Evolutionary conservation across 2,329 filamentous ascomycete species (phyloP).

Genomic region (Colletotrichum limetticola): DNA sequence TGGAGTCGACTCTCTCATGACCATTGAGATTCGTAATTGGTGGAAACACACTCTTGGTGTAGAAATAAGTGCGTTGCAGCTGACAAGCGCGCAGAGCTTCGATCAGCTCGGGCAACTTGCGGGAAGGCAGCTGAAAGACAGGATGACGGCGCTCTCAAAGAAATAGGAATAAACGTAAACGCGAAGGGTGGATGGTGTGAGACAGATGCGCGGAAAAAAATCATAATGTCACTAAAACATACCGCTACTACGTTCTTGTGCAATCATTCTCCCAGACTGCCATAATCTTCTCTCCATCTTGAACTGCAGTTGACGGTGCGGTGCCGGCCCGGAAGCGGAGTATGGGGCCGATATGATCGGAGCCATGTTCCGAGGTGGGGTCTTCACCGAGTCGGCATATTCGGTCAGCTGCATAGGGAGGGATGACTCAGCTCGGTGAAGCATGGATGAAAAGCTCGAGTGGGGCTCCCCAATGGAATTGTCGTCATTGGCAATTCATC

Average conservation of each 20-base stretch:
- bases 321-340: no score
- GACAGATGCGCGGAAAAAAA: background rate
- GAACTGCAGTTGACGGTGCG: no score
- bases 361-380: background rate
- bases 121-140: background rate
- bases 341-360: background rate
- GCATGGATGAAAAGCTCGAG: background rate
- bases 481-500: constrained; percentile 30
- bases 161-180: background rate
- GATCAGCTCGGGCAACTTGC: constrained; percentile 19
- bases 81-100: constrained; percentile 22
- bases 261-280: background rate
- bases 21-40: constrained; percentile 35
- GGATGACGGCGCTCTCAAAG: background rate
- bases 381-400: background rate
- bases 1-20: constrained; percentile 32
- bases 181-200: no score
- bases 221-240: background rate
- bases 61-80: constrained; percentile 9
- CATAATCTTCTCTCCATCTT: no score
- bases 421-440: constrained; percentile 27
- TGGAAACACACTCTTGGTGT: constrained; percentile 14
- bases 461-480: constrained; percentile 20
- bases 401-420: background rate
- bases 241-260: background rate